Evolutionary conservation across 1,284 basidiomycete species (phyloP).

Genomic region (Pyrrhoderma noxium): DNA sequence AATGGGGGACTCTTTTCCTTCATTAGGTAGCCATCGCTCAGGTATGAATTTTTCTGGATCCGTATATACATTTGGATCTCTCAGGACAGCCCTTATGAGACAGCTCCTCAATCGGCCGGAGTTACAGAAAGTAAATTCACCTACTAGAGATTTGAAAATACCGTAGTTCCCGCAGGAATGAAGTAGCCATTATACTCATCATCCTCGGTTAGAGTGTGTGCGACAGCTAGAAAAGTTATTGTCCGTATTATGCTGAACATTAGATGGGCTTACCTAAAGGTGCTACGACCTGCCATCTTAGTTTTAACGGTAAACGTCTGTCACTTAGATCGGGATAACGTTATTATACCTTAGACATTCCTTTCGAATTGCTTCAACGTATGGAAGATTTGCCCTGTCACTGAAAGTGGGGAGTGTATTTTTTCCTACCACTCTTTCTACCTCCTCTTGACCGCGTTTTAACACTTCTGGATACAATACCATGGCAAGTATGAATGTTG

Average conservation of each 20-base stretch:
- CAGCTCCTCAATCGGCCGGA: not conserved
- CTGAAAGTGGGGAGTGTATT: conserved; percentile 19
- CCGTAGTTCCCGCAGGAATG: conserved; percentile 5
- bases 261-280: conserved; percentile 8
- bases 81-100: conserved; percentile 6
- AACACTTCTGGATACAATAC: conserved; percentile 17
- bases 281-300: conserved; percentile 3
- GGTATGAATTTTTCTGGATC: conserved; percentile 14
- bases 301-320: not conserved
- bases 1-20: conserved; percentile 4
- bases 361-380: conserved; percentile 19
- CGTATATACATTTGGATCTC: conserved; percentile 8
- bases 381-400: conserved; percentile 22
- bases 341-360: conserved; percentile 14
- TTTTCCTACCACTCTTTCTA: conserved; percentile 21
- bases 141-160: conserved; percentile 4
- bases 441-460: conserved; percentile 17
- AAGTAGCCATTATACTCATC: conserved; percentile 11
- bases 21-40: conserved; percentile 10
- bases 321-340: not conserved
- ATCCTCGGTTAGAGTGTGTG: conserved; percentile 15
- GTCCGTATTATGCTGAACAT: not conserved
- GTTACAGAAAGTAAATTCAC: not conserved
- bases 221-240: conserved; percentile 3
- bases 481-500: conserved; percentile 17